Evolutionary conservation across 2,329 filamentous ascomycete species (phyloP).

Genomic region (Alternaria gansuensis): DNA sequence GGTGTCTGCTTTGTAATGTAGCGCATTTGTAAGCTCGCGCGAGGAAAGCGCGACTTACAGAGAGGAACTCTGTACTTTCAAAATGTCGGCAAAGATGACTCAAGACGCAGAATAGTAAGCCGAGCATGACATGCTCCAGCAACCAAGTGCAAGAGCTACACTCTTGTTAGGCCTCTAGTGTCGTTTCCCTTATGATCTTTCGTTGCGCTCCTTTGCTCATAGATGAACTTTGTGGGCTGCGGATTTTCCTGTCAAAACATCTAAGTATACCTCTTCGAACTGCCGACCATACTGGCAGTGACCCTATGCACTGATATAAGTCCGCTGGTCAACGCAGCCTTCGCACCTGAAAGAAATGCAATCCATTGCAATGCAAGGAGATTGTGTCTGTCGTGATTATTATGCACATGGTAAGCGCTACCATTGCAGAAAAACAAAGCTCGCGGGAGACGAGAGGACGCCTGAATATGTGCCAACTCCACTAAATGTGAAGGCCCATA

Average conservation of each 20-base stretch:
- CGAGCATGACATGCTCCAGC: background rate
- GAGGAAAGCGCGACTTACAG: background rate
- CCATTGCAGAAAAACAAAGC: background rate
- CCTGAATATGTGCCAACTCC: background rate
- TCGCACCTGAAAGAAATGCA: background rate
- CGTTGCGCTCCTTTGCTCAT: background rate
- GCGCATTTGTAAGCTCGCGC: conserved; percentile 9
- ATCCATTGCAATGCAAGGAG: no score
- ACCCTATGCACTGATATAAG: background rate
- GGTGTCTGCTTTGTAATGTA: conserved; percentile 8
- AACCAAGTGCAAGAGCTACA: background rate
- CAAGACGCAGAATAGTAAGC: background rate
- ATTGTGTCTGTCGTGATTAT: background rate
- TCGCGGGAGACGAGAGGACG: background rate
- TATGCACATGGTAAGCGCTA: background rate
- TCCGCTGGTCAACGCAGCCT: background rate
- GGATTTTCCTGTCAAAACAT: background rate
- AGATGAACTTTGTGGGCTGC: background rate
- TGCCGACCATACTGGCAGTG: background rate
- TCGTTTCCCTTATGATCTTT: background rate
- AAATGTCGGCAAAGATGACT: background rate
- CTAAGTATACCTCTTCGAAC: background rate
- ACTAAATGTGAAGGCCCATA: background rate
- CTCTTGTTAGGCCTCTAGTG: background rate
- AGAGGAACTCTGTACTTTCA: background rate